Evolutionary conservation across 768 basidiomycete genomes (phyloP), one percentile per base, ranked within the genome.

Genomic region (Psilocybe cyanescens): DNA sequence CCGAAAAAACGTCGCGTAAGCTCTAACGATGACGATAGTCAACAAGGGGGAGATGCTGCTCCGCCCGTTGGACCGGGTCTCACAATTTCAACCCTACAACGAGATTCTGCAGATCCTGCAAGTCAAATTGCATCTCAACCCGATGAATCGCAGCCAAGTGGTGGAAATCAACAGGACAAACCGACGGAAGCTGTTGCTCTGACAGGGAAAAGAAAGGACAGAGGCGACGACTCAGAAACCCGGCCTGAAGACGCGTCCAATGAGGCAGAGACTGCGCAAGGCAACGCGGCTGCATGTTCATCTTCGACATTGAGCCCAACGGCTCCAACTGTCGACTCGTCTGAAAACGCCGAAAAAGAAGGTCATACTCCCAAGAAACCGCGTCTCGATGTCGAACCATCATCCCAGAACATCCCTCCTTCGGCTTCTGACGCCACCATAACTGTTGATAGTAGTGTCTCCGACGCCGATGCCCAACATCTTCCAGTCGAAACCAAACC

Each of bases 181-280:
- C 24, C 24, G 24, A 24, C 24, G 24, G 24, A 24, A 24, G 24
- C 24, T 8, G n/a, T 28, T 37, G 24, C 37, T 35, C 8, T 31
- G 1, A 33, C 45, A 4, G 35, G 37, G n/a, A 55, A 62, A n/a
- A 57, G 48, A 53, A 52, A 54, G 46, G 39, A 47, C 12, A 30
- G 45, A 19, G 35, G 46, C 24, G 33, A 57, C 39, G 50, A 53
- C 19, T 16, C 3, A 33, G 44, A 53, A 35, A 24, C 24, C 24
- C 24, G 24, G 24, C 24, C 24, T 24, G 24, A 29, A 35, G 19
- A 54, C 16, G 35, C 41, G 3, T 14, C 17, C 19, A 24, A 24
- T 2, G 14, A 5, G 6, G 29, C 12, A 48, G 3, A 3, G 28
- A 29, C 48, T 4, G 8, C 57, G 11, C 31, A 49, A 50, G 9